A percentile compares a stretch with the other conserved stretches of the same genome.
Evolutionary conservation across 805 yeast species (phyloP).

Genomic region (Diddensiella santjacobensis): DNA sequence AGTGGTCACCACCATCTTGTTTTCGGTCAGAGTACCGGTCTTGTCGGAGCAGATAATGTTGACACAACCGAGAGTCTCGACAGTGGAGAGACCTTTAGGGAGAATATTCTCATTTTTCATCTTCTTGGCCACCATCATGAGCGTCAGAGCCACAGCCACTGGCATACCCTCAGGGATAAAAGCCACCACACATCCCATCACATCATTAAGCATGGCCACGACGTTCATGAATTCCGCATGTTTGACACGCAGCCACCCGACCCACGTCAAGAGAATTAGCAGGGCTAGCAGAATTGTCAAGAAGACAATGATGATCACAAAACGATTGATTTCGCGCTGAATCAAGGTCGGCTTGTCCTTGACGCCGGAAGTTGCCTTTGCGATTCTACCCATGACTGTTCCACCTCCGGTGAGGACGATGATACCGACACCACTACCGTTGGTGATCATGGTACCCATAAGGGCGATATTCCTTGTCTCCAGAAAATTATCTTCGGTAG

Average conservation of each 20-base stretch:
- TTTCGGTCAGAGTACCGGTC: slow-evolving; percentile 49
- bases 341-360: slow-evolving; percentile 37
- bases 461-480: slow-evolving; percentile 43
- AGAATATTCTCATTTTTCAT: slow-evolving; percentile 45
- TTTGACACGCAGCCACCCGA: slow-evolving; percentile 38
- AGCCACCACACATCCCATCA: slow-evolving; percentile 45
- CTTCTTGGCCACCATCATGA: slow-evolving; percentile 45
- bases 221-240: slow-evolving; percentile 43
- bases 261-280: slow-evolving; percentile 38
- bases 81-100: slow-evolving; percentile 44
- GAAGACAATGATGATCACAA: slow-evolving; percentile 27
- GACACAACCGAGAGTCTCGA: slow-evolving; percentile 57
- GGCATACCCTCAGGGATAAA: slow-evolving; percentile 49
- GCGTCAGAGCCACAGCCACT: slow-evolving; percentile 49
- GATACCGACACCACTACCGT: slow-evolving; percentile 43
- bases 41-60: slow-evolving; percentile 52
- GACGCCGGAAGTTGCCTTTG: slow-evolving; percentile 40
- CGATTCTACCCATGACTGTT: slow-evolving; percentile 46
- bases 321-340: slow-evolving; percentile 25
- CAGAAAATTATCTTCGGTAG: slow-evolving; percentile 29
- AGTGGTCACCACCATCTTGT: slow-evolving; percentile 37
- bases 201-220: slow-evolving; percentile 36
- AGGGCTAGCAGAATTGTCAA: slow-evolving; percentile 10
- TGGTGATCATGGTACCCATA: slow-evolving; percentile 44
- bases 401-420: slow-evolving; percentile 44